phyloP scores from a whole-genome alignment of 2,329 filamentous ascomycete species.

The Pseudogymnoascus sp. region DNA sequence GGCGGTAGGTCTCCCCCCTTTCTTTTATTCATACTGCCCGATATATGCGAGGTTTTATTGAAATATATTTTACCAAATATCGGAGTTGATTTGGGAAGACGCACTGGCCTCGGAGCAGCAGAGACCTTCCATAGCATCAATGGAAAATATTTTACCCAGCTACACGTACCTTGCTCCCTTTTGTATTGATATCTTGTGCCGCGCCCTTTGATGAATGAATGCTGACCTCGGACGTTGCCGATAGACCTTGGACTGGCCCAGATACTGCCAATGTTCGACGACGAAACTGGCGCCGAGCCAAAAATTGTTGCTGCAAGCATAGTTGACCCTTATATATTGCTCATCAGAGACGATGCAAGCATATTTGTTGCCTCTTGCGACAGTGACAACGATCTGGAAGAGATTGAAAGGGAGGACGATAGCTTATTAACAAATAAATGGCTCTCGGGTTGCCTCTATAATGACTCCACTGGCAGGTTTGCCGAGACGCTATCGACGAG shows the following conservation, averaged over 20 bases:
- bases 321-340: constrained; percentile 73
- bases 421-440: constrained; percentile 58
- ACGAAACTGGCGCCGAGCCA: constrained; percentile 75
- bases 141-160: constrained; percentile 29
- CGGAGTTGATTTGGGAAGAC: constrained; percentile 1
- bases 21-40: constrained; percentile 11
- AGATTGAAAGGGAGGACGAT: constrained; percentile 58
- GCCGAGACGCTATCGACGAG: constrained; percentile 23
- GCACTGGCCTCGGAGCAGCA: neutral
- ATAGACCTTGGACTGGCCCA: constrained; percentile 78
- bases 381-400: constrained; percentile 74
- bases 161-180: constrained; percentile 11
- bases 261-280: constrained; percentile 87
- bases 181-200: constrained; percentile 24
- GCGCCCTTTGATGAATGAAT: constrained; percentile 1
- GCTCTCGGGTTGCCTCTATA: constrained; percentile 76
- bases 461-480: constrained; percentile 54
- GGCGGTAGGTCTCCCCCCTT: constrained; percentile 52
- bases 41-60: constrained; percentile 26
- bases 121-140: constrained; percentile 30
- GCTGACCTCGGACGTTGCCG: constrained; percentile 12
- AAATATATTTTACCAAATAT: constrained; percentile 25
- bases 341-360: constrained; percentile 77
- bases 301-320: constrained; percentile 75
- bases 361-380: constrained; percentile 73